phyloP scores from a whole-genome alignment of 345 rosid species.

The Arabis hirsuta region DNA sequence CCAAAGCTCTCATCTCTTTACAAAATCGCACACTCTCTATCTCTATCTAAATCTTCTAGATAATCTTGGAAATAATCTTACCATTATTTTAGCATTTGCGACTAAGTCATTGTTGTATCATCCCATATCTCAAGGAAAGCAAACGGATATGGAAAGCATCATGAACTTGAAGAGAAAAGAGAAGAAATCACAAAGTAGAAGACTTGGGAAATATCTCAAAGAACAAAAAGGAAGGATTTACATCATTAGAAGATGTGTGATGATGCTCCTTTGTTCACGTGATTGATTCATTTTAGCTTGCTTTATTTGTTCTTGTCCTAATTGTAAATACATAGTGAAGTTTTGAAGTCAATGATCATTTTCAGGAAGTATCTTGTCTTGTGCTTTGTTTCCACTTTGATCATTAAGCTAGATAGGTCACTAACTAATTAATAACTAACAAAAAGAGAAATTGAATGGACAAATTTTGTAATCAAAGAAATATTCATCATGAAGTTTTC shows the following conservation, averaged over 20 bases:
- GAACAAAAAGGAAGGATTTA: constrained; percentile 44
- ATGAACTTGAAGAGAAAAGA: constrained; percentile 40
- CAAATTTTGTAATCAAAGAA: too few relatives aligned
- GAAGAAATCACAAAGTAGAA: constrained; percentile 43
- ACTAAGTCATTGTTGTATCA: constrained; percentile 1
- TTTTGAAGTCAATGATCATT: constrained; percentile 25
- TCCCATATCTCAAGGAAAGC: background rate
- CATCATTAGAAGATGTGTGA: constrained; percentile 46
- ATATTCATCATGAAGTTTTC: too few relatives aligned
- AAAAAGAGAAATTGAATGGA: too few relatives aligned
- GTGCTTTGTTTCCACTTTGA: too few relatives aligned
- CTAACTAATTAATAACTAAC: too few relatives aligned
- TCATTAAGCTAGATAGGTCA: too few relatives aligned
- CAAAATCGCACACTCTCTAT: constrained; percentile 21
- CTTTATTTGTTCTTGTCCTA: constrained; percentile 20
- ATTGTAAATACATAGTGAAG: constrained; percentile 5
- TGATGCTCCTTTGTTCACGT: constrained; percentile 43
- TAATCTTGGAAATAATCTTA: constrained; percentile 9
- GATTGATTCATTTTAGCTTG: constrained; percentile 32
- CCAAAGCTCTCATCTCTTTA: constrained; percentile 16
- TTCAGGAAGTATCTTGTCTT: background rate
- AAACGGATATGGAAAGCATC: constrained; percentile 32
- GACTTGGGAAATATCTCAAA: constrained; percentile 46
- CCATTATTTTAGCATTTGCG: background rate
- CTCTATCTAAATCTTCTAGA: constrained; percentile 6